Evolutionary conservation across 768 basidiomycete genomes (phyloP).

Genomic region (Crucibulum laeve): DNA sequence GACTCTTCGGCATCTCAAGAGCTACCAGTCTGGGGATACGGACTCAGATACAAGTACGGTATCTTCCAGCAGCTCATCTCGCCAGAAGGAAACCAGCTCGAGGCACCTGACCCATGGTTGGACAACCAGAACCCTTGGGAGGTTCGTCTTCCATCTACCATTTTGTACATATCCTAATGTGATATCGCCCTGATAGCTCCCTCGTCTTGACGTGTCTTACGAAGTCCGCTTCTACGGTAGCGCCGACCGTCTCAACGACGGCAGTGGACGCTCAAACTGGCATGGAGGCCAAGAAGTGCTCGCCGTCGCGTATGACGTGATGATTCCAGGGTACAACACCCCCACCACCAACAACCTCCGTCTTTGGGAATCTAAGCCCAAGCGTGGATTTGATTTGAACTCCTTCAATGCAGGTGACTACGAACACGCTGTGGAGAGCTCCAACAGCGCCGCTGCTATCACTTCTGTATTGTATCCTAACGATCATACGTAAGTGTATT

Average conservation of each 20-base stretch:
- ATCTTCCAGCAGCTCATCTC: conserved; percentile 95
- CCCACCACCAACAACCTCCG: conserved; percentile 88
- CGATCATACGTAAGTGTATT: conserved; percentile 65
- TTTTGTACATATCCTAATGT: conserved; percentile 2
- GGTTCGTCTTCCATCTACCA: conserved; percentile 12
- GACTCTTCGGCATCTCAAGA: conserved; percentile 90
- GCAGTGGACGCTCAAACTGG: conserved; percentile 63
- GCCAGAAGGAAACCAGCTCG: conserved; percentile 77
- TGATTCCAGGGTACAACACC: conserved; percentile 85
- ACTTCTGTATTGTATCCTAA: conserved; percentile 96
- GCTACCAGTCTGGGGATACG: conserved; percentile 95
- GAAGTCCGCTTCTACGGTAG: conserved; percentile 88
- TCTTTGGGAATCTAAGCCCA: conserved; percentile 81
- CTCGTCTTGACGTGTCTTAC: conserved; percentile 78
- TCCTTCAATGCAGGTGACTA: conserved; percentile 98
- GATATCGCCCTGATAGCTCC: conserved; percentile 32
- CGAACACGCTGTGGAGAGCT: conserved; percentile 81
- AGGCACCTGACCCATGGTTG: conserved; percentile 93
- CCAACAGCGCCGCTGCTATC: conserved; percentile 89
- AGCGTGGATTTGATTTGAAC: conserved; percentile 89
- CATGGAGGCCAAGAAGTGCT: conserved; percentile 91
- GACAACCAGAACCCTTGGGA: conserved; percentile 89
- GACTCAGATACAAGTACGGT: conserved; percentile 88
- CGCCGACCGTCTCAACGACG: conserved; percentile 63
- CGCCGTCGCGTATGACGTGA: conserved; percentile 92